A percentile compares a stretch with the other conserved stretches of the same genome.
phyloP scores from a whole-genome alignment of 2,329 filamentous ascomycete genomes.

The Botrytis hyacinthi region DNA sequence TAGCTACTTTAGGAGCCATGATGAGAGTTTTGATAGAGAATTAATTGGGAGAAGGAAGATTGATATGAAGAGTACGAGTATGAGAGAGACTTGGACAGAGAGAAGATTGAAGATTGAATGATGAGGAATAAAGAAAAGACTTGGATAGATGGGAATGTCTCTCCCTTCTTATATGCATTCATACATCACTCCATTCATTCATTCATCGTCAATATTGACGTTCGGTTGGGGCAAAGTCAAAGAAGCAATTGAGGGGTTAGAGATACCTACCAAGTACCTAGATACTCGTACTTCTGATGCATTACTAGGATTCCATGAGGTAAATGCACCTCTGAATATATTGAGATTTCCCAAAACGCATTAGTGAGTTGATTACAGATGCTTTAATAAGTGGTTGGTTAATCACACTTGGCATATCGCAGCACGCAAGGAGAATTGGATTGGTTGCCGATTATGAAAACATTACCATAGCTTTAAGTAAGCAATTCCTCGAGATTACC shows the following conservation, averaged over 20 bases:
- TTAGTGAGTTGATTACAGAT: slow-evolving; percentile 5
- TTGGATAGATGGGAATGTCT: slow-evolving; percentile 35
- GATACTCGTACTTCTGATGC: background rate
- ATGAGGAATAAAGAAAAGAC: slow-evolving; percentile 51
- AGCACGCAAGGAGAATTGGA: background rate
- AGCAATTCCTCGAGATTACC: background rate
- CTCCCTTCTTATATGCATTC: slow-evolving; percentile 6
- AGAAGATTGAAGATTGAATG: slow-evolving; percentile 17
- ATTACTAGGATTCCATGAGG: background rate
- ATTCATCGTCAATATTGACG: background rate
- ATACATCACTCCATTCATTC: background rate
- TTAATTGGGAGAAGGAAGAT: background rate
- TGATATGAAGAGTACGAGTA: background rate
- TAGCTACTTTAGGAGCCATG: slow-evolving; percentile 90
- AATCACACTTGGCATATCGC: background rate
- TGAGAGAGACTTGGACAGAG: slow-evolving; percentile 1
- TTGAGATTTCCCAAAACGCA: background rate
- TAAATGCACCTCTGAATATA: background rate
- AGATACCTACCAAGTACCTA: background rate
- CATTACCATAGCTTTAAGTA: slow-evolving; percentile 3
- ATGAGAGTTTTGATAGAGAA: slow-evolving; percentile 23
- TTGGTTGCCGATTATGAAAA: background rate
- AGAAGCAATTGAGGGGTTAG: background rate
- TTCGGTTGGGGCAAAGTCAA: background rate
- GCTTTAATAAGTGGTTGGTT: slow-evolving; percentile 1